A percentile compares a stretch with the other conserved stretches of the same genome.
phyloP scores from a whole-genome alignment of 257 asterid species.

The Penstemon eatonii region DNA sequence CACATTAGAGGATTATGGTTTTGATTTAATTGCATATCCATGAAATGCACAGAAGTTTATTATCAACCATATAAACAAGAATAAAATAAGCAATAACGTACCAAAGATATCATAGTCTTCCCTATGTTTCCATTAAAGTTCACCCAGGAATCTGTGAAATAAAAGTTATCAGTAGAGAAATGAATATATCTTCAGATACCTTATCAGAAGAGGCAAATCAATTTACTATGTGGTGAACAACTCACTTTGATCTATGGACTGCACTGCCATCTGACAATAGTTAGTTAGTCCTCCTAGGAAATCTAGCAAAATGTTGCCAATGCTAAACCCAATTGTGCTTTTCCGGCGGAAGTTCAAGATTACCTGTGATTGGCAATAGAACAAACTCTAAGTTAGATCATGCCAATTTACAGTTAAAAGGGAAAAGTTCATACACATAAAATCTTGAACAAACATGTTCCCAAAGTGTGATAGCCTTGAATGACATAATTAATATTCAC shows the following conservation, averaged over 20 bases:
- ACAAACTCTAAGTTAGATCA: conserved; percentile 17
- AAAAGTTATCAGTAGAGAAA: neutral
- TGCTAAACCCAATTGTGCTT: conserved; percentile 91
- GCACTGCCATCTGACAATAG: conserved; percentile 83
- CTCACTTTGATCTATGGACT: conserved; percentile 91
- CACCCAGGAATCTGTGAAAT: conserved; percentile 70
- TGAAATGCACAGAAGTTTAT: neutral
- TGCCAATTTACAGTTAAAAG: neutral
- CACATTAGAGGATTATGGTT: neutral
- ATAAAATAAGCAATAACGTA: conserved; percentile 26
- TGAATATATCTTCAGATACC: neutral
- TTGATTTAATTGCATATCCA: neutral
- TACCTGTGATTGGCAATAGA: conserved; percentile 41
- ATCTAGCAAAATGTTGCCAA: conserved; percentile 89
- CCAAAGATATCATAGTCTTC: conserved; percentile 88
- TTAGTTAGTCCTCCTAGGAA: conserved; percentile 78
- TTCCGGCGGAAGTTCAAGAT: conserved; percentile 68
- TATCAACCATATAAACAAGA: neutral
- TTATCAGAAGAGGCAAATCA: neutral
- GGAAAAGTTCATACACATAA: neutral
- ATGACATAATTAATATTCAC: conserved; percentile 32
- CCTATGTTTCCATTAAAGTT: conserved; percentile 92
- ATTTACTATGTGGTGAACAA: conserved; percentile 12
- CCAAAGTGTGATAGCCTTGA: neutral
- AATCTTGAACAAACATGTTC: neutral